Evolutionary conservation across 1,284 basidiomycete genomes (phyloP).

Genomic region (Boletellus deceptivus): DNA sequence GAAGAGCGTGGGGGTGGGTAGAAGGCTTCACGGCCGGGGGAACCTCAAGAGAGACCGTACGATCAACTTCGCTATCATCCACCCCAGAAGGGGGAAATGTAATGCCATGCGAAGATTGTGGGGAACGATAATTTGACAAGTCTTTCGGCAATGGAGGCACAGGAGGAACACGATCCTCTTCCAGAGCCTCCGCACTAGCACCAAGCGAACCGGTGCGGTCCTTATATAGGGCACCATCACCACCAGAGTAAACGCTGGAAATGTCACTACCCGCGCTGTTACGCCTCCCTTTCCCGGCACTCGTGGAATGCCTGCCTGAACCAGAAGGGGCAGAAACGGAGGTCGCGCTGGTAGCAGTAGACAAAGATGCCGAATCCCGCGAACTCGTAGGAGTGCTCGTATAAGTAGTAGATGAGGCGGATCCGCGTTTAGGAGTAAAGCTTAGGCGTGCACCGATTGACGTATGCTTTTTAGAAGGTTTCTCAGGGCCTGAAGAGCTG

Average conservation of each 20-base stretch:
- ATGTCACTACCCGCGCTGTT: conserved; percentile 87
- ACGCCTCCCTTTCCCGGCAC: conserved; percentile 53
- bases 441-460: conserved; percentile 59
- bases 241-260: conserved; percentile 68
- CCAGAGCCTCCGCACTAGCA: conserved; percentile 52
- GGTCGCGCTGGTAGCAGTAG: conserved; percentile 70
- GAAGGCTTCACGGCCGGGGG: conserved; percentile 39
- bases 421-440: conserved; percentile 81
- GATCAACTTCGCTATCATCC: conserved; percentile 40
- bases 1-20: conserved; percentile 21
- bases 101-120: conserved; percentile 50
- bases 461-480: conserved; percentile 61
- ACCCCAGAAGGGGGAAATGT: conserved; percentile 45
- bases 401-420: conserved; percentile 84
- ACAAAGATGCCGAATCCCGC: conserved; percentile 79
- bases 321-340: conserved; percentile 68
- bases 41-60: conserved; percentile 53
- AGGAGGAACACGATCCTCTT: conserved; percentile 78
- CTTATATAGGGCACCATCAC: conserved; percentile 53
- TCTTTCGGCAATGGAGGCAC: conserved; percentile 97
- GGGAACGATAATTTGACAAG: conserved; percentile 71
- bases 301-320: conserved; percentile 62
- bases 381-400: conserved; percentile 76
- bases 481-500: conserved; percentile 48
- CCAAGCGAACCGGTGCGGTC: conserved; percentile 63